These are phyloP conservation scores for Fusarium hainanense DNA, from an alignment of 2,329 filamentous ascomycete species.

Conservation along the genomic window DNA sequence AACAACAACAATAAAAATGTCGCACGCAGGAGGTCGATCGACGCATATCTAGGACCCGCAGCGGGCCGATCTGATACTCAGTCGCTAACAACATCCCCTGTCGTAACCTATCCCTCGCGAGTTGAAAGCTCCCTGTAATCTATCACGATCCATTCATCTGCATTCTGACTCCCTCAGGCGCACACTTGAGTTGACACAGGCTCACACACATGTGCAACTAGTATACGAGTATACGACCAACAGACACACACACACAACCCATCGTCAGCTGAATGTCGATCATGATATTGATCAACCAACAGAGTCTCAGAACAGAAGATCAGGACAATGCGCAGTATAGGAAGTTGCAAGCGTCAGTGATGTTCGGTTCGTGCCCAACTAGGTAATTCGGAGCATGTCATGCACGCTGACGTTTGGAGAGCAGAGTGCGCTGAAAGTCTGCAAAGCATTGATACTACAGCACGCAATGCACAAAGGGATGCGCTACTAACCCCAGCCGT, in stretches of 20 bases:
- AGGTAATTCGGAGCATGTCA: conserved; percentile 8
- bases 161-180: conserved; percentile 5
- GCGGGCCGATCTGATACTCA: conserved; percentile 41
- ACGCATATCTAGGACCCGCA: conserved; percentile 35
- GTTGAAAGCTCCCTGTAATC: conserved; percentile 16
- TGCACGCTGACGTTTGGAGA: conserved; percentile 28
- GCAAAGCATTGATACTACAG: conserved; percentile 8
- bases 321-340: conserved; percentile 5
- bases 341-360: neutral
- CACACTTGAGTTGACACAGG: conserved; percentile 13
- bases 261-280: conserved; percentile 23
- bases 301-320: neutral
- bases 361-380: conserved; percentile 1
- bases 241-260: conserved; percentile 5
- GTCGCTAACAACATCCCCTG: conserved; percentile 5
- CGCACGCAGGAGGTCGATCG: conserved; percentile 36
- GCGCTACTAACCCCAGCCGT: neutral
- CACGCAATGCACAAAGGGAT: conserved; percentile 4
- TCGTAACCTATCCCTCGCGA: conserved; percentile 6
- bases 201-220: conserved; percentile 1
- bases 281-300: conserved; percentile 23
- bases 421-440: conserved; percentile 2
- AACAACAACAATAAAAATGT: conserved; percentile 28
- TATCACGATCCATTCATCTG: neutral
- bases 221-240: conserved; percentile 14